Evolutionary conservation across 1,139 yeast genomes (phyloP).

Genomic region (Blastobotrys ciferrii): DNA sequence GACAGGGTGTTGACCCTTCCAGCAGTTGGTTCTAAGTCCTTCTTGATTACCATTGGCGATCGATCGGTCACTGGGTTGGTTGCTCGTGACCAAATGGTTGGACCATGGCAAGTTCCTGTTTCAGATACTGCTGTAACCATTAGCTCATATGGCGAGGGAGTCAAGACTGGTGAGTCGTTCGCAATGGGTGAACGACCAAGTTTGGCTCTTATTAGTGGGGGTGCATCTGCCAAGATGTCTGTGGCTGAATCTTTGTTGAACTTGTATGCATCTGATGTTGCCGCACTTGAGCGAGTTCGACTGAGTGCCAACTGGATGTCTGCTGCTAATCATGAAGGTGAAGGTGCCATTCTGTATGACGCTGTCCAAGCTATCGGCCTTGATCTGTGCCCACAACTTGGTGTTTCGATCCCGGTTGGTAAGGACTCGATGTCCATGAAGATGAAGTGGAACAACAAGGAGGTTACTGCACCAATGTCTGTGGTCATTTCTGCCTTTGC

Average conservation of each 20-base stretch:
- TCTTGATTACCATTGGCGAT: constrained; percentile 95
- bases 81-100: constrained; percentile 98
- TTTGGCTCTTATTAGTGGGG: constrained; percentile 84
- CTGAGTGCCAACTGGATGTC: constrained; percentile 99
- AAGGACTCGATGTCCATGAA: constrained; percentile 99
- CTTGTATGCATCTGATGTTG: constrained; percentile 84
- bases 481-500: constrained; percentile 88
- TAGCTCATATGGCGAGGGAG: constrained; percentile 76
- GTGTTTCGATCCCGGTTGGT: constrained; percentile 93
- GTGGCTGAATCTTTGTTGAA: constrained; percentile 94
- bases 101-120: constrained; percentile 99
- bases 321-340: constrained; percentile 93
- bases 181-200: constrained; percentile 98
- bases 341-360: constrained; percentile 91
- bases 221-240: constrained; percentile 94
- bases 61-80: constrained; percentile 94
- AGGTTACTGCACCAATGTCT: constrained; percentile 94
- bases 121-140: constrained; percentile 99
- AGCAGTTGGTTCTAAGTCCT: constrained; percentile 91
- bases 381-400: constrained; percentile 91
- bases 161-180: constrained; percentile 91
- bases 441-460: constrained; percentile 90
- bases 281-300: constrained; percentile 70
- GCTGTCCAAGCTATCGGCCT: constrained; percentile 97
- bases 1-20: constrained; percentile 85